Conservation (phyloP, 768 basidiomycete species). For the Dendrothele bispora region DNA sequence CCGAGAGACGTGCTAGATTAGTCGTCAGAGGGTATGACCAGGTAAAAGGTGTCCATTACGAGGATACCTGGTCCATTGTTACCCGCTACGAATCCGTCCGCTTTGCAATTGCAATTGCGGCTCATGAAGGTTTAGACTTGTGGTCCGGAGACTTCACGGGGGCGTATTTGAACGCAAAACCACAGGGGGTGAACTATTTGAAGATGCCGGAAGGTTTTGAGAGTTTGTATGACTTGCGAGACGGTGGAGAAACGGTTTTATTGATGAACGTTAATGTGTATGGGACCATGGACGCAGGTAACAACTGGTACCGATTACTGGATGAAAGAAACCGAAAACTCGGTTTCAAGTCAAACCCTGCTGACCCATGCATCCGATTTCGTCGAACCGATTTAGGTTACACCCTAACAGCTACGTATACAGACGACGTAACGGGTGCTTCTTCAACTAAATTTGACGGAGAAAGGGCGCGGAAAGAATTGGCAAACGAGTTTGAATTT, state of each 20-base stretch:
- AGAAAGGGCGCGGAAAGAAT: neutral
- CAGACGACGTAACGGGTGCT: neutral
- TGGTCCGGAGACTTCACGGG: neutral
- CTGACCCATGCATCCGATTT: neutral
- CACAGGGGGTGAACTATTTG: neutral
- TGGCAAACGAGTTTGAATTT: neutral
- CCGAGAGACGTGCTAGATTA: neutral
- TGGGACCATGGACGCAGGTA: neutral
- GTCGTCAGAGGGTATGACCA: slow-evolving; percentile 22
- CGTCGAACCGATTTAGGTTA: neutral
- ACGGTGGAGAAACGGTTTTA: slow-evolving; percentile 5
- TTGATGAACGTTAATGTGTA: neutral
- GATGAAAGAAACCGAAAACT: neutral
- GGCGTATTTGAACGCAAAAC: too few species aligned
- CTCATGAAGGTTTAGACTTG: neutral
- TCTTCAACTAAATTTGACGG: neutral
- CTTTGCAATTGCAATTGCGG: slow-evolving; percentile 20
- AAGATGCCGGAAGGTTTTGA: neutral
- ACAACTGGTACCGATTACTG: neutral
- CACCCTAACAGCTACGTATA: too few species aligned
- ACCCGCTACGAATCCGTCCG: neutral
- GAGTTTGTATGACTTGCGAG: neutral
- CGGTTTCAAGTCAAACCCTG: neutral
- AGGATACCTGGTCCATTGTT: neutral
- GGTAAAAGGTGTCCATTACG: slow-evolving; percentile 24